Conservation (phyloP, 2,329 filamentous ascomycete genomes). For the Aspergillus pseudoviridinutans region DNA sequence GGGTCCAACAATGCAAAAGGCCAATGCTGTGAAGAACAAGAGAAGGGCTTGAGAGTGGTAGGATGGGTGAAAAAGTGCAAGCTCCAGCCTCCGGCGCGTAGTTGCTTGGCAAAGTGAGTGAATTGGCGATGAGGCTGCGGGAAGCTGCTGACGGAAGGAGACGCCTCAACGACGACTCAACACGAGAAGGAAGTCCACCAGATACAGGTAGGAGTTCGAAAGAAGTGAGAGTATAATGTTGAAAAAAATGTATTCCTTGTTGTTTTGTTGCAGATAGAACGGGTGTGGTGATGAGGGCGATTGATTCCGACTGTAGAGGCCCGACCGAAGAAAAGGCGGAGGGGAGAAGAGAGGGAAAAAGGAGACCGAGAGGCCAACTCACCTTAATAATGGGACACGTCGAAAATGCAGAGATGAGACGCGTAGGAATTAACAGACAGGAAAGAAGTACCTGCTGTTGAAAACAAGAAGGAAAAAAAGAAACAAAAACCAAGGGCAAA, state of each 20-base stretch:
- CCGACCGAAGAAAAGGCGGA: slow-evolving; percentile 22
- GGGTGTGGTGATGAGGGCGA: slow-evolving; percentile 21
- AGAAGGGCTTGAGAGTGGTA: slow-evolving; percentile 1
- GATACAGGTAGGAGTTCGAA: neutral
- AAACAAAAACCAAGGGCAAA: slow-evolving; percentile 14
- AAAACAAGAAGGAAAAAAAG: slow-evolving; percentile 4
- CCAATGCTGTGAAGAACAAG: slow-evolving; percentile 1
- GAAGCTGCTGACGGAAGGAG: slow-evolving; percentile 3
- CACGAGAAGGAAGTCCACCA: neutral
- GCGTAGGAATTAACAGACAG: slow-evolving; percentile 1
- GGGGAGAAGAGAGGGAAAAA: slow-evolving; percentile 14
- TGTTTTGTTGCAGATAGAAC: slow-evolving; percentile 6
- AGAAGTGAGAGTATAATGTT: neutral
- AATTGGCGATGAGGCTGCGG: slow-evolving; percentile 6
- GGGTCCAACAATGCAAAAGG: neutral
- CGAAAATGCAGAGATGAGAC: slow-evolving; percentile 6
- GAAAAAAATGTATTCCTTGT: neutral
- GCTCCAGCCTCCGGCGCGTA: slow-evolving; percentile 16
- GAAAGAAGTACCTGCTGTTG: slow-evolving; percentile 3
- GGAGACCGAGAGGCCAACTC: neutral
- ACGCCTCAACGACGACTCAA: neutral
- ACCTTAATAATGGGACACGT: slow-evolving; percentile 13
- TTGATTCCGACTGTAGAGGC: slow-evolving; percentile 13
- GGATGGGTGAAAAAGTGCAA: neutral
- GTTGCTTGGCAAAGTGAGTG: slow-evolving; percentile 12